Evolutionary conservation across 768 basidiomycete genomes (phyloP), one percentile per base, ranked within the genome.

Genomic region (Cystobasidium ongulense): DNA sequence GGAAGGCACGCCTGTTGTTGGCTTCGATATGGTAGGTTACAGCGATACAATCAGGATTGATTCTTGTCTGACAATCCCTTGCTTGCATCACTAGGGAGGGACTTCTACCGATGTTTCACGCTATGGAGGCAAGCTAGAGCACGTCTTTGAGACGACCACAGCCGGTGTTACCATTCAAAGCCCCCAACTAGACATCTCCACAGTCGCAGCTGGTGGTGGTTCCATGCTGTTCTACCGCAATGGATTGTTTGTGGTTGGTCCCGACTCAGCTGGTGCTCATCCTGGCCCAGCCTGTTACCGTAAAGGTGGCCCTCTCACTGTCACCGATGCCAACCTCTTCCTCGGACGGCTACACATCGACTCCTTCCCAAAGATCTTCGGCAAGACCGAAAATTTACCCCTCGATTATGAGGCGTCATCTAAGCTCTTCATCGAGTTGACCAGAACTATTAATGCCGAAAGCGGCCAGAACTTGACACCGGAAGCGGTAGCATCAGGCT

Each of bases 71-170:
- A 43, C 25, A 5, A 38, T 5, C 35, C n/a, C 75, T 8, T 83
- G 90, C 1, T 91, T 96, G 35, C 46, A 21, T 92, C 93, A 79
- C 96, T 96, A 79, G 97, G 75, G 27, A 50, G 25, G 61, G 15
- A 98, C 95, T 0, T 92, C 90, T 0, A 96, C 94, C 0, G 94
- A 98, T 78, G 94, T 96, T 1, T 95, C 92, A 5, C 87, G 95
- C 35, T 97, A 89, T 79, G 89, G 89, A 18, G 95, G 93, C 0
- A 85, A 89, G 38, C 92, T 92, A 79, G 93, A 97, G 80, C 85
- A 91, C n/a, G 91, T 95, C 1, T 95, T 92, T 78, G 94, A 97
- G 80, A 93, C 94, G 0, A 95, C 93, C 0, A 97, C 94, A 0
- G 94, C 94, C 0, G 92, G 93, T 0, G 89, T 96, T n/a, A 90